phyloP scores from a whole-genome alignment of 1,139 yeast genomes.

The Candida glucosophila region DNA sequence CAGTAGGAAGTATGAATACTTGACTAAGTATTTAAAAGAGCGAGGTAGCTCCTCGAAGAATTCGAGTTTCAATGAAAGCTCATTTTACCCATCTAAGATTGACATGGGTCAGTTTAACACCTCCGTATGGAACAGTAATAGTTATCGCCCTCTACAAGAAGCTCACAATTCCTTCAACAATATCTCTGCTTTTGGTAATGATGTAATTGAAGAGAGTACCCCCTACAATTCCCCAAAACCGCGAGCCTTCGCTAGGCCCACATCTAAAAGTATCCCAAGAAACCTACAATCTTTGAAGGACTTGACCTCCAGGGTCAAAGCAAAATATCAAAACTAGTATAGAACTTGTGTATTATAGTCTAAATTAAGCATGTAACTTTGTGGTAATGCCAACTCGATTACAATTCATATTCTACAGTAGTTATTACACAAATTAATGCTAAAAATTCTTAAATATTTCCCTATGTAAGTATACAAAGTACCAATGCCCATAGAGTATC shows the following conservation, averaged over 20 bases:
- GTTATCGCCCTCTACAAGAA: conserved; percentile 8
- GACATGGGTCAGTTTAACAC: no score
- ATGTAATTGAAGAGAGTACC: conserved; percentile 33
- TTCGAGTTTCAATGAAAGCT: conserved; percentile 3
- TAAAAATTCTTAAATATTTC: no score
- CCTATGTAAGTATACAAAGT: no score
- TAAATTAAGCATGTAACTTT: conserved; percentile 1
- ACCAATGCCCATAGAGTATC: no score
- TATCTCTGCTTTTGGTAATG: conserved; percentile 30
- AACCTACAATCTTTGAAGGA: conserved; percentile 28
- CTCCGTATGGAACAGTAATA: conserved; percentile 1
- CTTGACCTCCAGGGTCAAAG: conserved; percentile 26
- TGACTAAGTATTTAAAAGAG: conserved; percentile 27
- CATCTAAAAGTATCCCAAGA: conserved; percentile 10
- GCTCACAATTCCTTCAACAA: conserved; percentile 16
- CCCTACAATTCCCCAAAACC: conserved; percentile 25
- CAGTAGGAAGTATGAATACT: conserved; percentile 24
- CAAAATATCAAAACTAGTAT: conserved; percentile 16
- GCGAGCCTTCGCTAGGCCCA: conserved; percentile 9
- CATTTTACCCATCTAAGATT: neutral
- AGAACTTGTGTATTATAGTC: conserved; percentile 1
- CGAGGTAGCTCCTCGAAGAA: no score
- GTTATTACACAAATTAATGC: no score
- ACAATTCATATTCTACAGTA: no score
- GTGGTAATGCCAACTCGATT: no score